Base-by-base conservation (phyloP, 1,284 basidiomycete species). In the Microstroma glucosiphilum region DNA sequence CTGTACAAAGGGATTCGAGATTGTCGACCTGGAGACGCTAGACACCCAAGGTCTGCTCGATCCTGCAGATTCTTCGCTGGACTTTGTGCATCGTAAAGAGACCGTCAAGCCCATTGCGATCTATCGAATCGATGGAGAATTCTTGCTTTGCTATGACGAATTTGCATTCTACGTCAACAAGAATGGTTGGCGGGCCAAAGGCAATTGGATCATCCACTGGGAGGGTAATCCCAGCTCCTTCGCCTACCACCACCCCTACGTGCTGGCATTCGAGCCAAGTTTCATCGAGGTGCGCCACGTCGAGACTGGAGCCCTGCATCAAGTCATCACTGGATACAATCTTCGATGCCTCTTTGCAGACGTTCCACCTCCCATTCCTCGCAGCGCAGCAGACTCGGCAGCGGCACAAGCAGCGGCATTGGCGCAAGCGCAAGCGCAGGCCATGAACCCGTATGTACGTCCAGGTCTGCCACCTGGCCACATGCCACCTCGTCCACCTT, bases 101-200 rank as follows among this genome's bases (percentile, higher is more conserved):
- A 89, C 88, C 74, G 85, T 96, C 57, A 85, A 89, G 63, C 96
- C 96, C 8, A 90, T 98, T 83, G 91, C 93, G 7, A 96, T 99
- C 67, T 99, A 94, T 80, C 86, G 94, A 58, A 91, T 98, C 68
- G 91, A 93, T 70, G 92, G 92, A 74, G 94, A 97, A 77, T 98
- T 99, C 81, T 81, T 99, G 64, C 82, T 99, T 51, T 99, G 96
- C 80, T 99, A 98, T 82, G 94, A 97, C 81, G 94, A 97, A 81
- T 97, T 96, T 79, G 94, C 96, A 0, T 97, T 99, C 79, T 98
- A 96, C 81, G 92, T 98, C 73, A 96, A 97, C 81, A 92, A 91
- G 83, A 94, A 88, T 70, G 96, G 96, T 12, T 91, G 91, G 84
- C 84, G 92, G 61, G 90, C 92, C 55, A 84, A 91, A 60, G 88